Evolutionary conservation across 2,329 filamentous ascomycete genomes (phyloP), one percentile per base, ranked within the genome.

Genomic region (Fusarium torreyae): DNA sequence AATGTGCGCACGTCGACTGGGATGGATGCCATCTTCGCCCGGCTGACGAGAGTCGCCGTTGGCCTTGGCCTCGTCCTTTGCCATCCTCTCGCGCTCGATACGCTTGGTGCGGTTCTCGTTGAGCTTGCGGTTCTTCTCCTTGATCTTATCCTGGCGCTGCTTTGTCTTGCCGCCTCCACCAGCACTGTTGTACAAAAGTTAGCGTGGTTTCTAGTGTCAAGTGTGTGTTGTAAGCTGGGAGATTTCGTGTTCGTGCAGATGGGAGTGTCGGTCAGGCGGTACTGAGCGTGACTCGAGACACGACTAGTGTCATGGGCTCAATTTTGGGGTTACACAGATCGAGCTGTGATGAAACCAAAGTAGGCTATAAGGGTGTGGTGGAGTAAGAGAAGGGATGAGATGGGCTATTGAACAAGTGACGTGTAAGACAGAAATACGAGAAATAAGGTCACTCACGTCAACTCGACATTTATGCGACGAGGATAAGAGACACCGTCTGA

Each of bases 401-500:
- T 39, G 44, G 22, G 43, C 26, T 40, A 28, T 40, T 26, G 34
- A 15, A 46, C 28, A 49, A 22, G 44, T 14, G 45, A 34, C 52
- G 52, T 43, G 26, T 54, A 60, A 54, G 55, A 36, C 42, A 38
- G 22, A 60, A 50, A 55, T 39, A 48, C 54, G 51, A 49, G 36
- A 22, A 33, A 39, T 5, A 24, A 39, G 48, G 42, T 6, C 38
- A 86, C 90, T 80, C 80, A 94, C 87, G 94, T 97, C 71, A 98
- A 82, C 82, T 98, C 95, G 26, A 98, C 92, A 77, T 97, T 98
- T 75, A 98, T 97, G 81, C 91, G 92, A 73, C 95, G 86, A 52
- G 89, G 82, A 17, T 83, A 78, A 42, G 81, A 84, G 17, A 80
- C 66, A 68, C 84, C 82, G 80, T 90, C 84, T 77, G 84, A 80